Evolutionary conservation across 352 stramenopile species (phyloP), one percentile per base, ranked within the genome.

Genomic region (Pythium coloratum): DNA sequence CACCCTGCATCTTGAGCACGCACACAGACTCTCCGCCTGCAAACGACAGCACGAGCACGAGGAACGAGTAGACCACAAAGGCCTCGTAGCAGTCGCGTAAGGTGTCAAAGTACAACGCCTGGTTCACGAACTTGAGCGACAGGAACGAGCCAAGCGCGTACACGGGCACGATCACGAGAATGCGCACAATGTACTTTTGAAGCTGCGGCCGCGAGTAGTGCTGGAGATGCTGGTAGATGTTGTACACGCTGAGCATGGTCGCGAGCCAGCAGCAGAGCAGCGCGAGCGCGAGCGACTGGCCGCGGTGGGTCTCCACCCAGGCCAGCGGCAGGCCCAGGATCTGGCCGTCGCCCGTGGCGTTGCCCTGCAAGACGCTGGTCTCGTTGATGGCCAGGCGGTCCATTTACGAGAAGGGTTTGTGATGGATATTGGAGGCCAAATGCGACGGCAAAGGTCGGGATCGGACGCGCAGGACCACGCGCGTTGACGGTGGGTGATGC

Each of bases 1-100:
- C 84, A 59, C 82, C 76, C 62, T 95, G 89, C 82, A 97, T 97
- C 68, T 95, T 92, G 40, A 91, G 67, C 32, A 96, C 85, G 62
- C 89, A 97, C 30, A 92, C 89, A 44, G 78, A 93, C 68, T 98
- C 91, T 20, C 92, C 92, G 26, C 92, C 86, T 18, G 82, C 79
- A 67, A 93, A 97, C 56, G 89, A 93, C 1, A 98, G 80, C 59
- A 98, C 90, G 9, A 97, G 77, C 44, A 91, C 90, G 4, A 97
- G 70, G 71, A 98, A 98, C 32, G 76, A 94, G 70, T 97, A 97
- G 33, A 98, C 87, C 20, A 97, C 92, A 62, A 97, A 97, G 1
- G 92, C 92, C 66, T 98, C 92, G 73, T 97, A 97, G 62, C 89
- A 86, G 70, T 98, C 92, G 49, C 92, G 89, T 32, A 97, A 75